Percentiles rank a stretch among this genome's conserved stretches.
Evolutionary conservation across 2,329 filamentous ascomycete species (phyloP).

Genomic region (Ceratocystis colombiana): DNA sequence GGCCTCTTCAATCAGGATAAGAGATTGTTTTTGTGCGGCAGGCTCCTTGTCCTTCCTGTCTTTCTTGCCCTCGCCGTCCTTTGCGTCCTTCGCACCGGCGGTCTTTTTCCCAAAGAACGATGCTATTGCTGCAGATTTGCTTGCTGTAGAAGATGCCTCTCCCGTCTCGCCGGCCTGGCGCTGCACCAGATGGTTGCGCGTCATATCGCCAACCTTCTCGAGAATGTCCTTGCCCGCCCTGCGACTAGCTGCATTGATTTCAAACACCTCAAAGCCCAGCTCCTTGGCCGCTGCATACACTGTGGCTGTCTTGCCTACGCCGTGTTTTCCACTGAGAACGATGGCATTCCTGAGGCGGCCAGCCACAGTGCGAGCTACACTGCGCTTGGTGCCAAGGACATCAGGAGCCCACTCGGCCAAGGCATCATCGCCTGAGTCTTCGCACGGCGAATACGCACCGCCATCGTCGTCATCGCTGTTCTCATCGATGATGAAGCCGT

Average conservation of each 20-base stretch:
- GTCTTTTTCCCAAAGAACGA: conserved; percentile 28
- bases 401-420: conserved; percentile 21
- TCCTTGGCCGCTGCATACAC: conserved; percentile 89
- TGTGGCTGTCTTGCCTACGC: conserved; percentile 86
- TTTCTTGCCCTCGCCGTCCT: conserved; percentile 22
- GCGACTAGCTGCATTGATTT: conserved; percentile 76
- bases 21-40: conserved; percentile 70
- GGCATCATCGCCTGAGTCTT: conserved; percentile 45
- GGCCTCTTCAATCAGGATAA: conserved; percentile 89
- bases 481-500: conserved; percentile 75
- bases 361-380: conserved; percentile 26
- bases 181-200: conserved; percentile 78
- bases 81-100: conserved; percentile 34
- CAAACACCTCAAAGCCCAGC: conserved; percentile 85
- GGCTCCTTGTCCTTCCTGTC: conserved; percentile 29
- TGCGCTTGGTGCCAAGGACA: conserved; percentile 9
- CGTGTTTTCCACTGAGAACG: conserved; percentile 79
- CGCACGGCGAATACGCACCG: conserved; percentile 2
- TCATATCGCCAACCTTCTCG: conserved; percentile 94
- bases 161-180: conserved; percentile 31
- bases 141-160: not conserved
- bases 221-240: conserved; percentile 81
- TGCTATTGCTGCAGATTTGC: conserved; percentile 26
- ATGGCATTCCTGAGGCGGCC: conserved; percentile 60
- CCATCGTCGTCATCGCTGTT: conserved; percentile 38